Base-by-base conservation (phyloP, 1,284 basidiomycete species). In the Rhizoctonia solani region DNA sequence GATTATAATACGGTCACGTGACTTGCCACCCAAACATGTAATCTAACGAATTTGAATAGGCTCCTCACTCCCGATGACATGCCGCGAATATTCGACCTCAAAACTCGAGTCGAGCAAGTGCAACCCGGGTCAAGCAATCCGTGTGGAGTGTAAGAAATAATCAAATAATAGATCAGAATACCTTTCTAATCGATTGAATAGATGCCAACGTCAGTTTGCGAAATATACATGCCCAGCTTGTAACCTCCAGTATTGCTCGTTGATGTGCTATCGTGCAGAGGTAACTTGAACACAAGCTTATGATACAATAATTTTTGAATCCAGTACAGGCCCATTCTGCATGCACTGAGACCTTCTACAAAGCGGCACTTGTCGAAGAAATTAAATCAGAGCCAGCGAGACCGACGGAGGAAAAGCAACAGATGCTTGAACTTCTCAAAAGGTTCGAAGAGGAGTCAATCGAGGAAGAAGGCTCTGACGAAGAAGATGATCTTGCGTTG, bases 191-290 rank as follows among this genome's bases (percentile, higher is more conserved):
- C 19, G 30, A 6, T 19, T 14, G 2, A 13, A 2, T 11, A 93
- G 91, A 74, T 93, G 90, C 78, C 81, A 81, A 42, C 81, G 87
- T 73, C 88, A 91, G 74, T 82, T 90, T 71, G 83, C 88, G 8
- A 86, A 85, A 73, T 93, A 93, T 75, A 87, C 85, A 0, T 93
- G 91, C 71, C 88, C 92, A 29, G 80, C 79, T 19, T 93, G 92
- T 78, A 93, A 93, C 73, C 77, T 89, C 14, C 83, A 83, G 0
- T 93, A 93, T 72, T 93, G 91, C 77, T 89, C 89, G 16, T 75
- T 93, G 42, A 79, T 80, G 13, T 93, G 91, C 75, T 93, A 90
- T 76, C 85, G 87, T 37, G 87, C 87, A 30, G 80, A 85, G 77
- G 88, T 87, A 74, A 82, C 75, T 11, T 41, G 54, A 21, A 32